Evolutionary conservation across 2,329 filamentous ascomycete species (phyloP), one percentile per base, ranked within the genome.

Genomic region (Ophiostoma pallidulum): DNA sequence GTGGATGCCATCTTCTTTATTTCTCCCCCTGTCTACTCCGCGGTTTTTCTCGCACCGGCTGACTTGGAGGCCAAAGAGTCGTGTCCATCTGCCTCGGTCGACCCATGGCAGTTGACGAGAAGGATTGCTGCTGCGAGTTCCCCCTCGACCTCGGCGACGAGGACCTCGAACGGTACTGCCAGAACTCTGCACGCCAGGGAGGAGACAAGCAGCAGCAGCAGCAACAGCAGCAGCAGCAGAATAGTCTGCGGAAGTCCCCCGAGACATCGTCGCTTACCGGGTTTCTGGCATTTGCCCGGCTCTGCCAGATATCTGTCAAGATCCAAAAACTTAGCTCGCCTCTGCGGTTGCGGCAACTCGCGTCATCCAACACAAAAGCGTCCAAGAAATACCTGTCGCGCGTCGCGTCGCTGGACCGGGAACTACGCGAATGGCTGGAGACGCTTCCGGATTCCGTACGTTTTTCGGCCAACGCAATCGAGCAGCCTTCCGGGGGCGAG

Each of bases 11-110:
- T 45, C 7, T 37, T 8, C 9, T 28, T 13, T 26, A 16, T 12
- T 6, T 19, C 24, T 20, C 35, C 10, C 9, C 29, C 8, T 28
- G 24, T 6, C 24, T 10, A 28, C n/a, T 28, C 24, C 10, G 5
- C 24, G 24, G 24, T 10, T 28, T 28, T 28, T 28, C n/a, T 28
- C 24, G 24, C 24, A 28, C 24, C 32, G 24, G 13, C 28, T 6
- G n/a, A 14, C 16, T n/a, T n/a, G n/a, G n/a, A n/a, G n/a, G n/a
- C 19, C 10, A 14, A 24, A 60, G 59, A n/a, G 48, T 55, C 1
- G 56, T 56, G 0, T 62, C 59, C 3, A 58, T 60, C 28, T 61
- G 59, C 28, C 57, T 62, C 2, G 59, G 60, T 6, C 51, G 60
- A 3, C 59, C 60, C 13, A 51, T 56, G 47, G 47, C 58, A 4